A percentile compares a stretch with the other conserved stretches of the same genome.
These are phyloP conservation scores for Tillandsia fasciculata DNA, from an alignment of 176 grass and related monocot genomes.

Conservation along the genomic window DNA sequence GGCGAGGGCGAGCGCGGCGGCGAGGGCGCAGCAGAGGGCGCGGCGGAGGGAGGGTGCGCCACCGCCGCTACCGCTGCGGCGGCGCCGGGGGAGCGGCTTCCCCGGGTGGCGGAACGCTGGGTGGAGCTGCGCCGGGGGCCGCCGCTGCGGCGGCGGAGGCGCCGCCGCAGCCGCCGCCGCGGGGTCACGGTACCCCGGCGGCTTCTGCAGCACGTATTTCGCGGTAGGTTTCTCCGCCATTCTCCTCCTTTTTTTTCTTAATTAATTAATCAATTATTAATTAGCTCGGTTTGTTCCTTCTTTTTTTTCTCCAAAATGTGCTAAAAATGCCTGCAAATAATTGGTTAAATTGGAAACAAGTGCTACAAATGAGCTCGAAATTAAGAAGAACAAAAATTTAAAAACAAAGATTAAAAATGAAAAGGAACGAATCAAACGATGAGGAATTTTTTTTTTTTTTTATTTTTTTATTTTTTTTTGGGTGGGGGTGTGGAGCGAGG, in stretches of 20 bases:
- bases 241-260: background rate
- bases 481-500: no score
- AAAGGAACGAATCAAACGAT: background rate
- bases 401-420: background rate
- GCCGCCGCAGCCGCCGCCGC: background rate
- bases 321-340: background rate
- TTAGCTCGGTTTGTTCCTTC: background rate
- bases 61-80: constrained; percentile 14
- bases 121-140: constrained; percentile 11
- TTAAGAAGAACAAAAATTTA: background rate
- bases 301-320: background rate
- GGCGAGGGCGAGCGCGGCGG: constrained; percentile 21
- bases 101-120: constrained; percentile 13
- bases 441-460: background rate
- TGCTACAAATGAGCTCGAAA: no score
- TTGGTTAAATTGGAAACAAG: background rate
- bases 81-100: constrained; percentile 7
- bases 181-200: constrained; percentile 17
- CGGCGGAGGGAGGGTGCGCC: constrained; percentile 39
- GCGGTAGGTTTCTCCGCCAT: constrained; percentile 21
- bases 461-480: no score
- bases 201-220: constrained; percentile 17
- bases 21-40: constrained; percentile 32
- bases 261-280: background rate
- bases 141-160: background rate